Base-by-base conservation (phyloP, 2,329 filamentous ascomycete species). In the Paecilomyces sp. region DNA sequence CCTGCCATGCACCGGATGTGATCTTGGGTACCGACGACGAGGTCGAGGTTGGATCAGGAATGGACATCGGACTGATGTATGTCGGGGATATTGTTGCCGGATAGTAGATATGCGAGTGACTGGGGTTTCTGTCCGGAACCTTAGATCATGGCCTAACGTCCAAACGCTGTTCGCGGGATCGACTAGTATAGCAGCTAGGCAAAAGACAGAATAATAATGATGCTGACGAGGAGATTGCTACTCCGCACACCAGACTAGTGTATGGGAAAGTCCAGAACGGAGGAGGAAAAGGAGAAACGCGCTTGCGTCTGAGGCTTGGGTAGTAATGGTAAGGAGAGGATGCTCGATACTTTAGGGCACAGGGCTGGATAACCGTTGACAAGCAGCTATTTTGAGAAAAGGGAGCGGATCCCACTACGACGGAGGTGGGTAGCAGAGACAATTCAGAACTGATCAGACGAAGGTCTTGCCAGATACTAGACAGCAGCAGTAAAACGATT, bases 1-100 rank as follows among this genome's bases (percentile, higher is more conserved):
- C 63, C 22, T 58, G 59, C 63, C 61, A 64, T 61, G 13, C 24
- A 53, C 9, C 51, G 25, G 24, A 22, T 15, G 51, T 15, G 22
- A 53, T 11, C 18, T 53, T 53, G 28, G 51, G 13, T 25, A 51
- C 15, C 47, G 51, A 53, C 51, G 51, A 53, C 24, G 51, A 53
- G 9, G 41, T 8, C 31, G 7, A 33, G 18, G 41, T 47, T 18
- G 41, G 18, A 47, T 47, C 18, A 47, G 41, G 41, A 47, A 28
- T 53, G 22, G 51, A 25, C 24, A 53, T 25, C 24, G 2, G 13
- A 25, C 24, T 30, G 24, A 11, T 53, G 11, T 53, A 28, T 11
- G 51, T 53, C 22, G 22, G 51, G 51, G 22, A 25, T 12, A 11
- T 22, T 30, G 3, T 22, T 30, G 12, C 18, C 11, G 28, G 22